phyloP scores from a whole-genome alignment of 2,329 filamentous ascomycete species.

The Niveomyces coronatus region DNA sequence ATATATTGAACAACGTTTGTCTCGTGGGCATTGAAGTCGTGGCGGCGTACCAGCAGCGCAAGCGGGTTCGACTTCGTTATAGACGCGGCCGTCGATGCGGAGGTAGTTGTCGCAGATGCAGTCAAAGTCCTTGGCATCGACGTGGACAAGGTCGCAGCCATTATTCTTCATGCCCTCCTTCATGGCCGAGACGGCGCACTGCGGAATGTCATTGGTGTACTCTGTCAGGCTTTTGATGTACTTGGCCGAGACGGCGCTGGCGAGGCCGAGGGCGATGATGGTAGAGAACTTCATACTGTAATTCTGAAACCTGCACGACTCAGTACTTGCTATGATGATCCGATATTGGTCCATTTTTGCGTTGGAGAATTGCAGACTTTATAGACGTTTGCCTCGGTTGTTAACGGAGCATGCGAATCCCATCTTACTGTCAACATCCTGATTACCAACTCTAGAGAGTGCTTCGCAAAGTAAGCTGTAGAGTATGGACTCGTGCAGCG shows the following conservation, averaged over 20 bases:
- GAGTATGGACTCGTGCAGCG: too few species aligned
- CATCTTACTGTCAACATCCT: too few species aligned
- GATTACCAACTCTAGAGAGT: too few species aligned
- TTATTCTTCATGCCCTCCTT: slow-evolving; percentile 7
- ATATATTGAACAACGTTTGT: neutral
- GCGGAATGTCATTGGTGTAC: slow-evolving; percentile 6
- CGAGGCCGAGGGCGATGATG: slow-evolving; percentile 4
- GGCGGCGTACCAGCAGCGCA: slow-evolving; percentile 4
- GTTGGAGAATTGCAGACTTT: too few species aligned
- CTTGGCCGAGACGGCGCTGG: neutral
- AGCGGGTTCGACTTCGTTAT: slow-evolving; percentile 2
- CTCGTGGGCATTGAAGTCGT: neutral
- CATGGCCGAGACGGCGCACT: slow-evolving; percentile 4
- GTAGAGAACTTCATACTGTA: slow-evolving; percentile 4
- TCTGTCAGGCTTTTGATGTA: slow-evolving; percentile 8
- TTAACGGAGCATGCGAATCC: neutral
- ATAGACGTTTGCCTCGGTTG: neutral
- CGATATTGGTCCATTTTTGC: too few species aligned
- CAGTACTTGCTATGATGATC: too few species aligned
- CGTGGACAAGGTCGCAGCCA: slow-evolving; percentile 2
- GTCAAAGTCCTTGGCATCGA: slow-evolving; percentile 8
- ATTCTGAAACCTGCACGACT: neutral
- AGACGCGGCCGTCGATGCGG: slow-evolving; percentile 6
- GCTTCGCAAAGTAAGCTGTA: too few species aligned
- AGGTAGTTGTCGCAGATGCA: slow-evolving; percentile 9